A percentile compares a stretch with the other conserved stretches of the same genome.
Evolutionary conservation across 2,329 filamentous ascomycete species (phyloP).

Genomic region (Colletotrichum ledebouriae): DNA sequence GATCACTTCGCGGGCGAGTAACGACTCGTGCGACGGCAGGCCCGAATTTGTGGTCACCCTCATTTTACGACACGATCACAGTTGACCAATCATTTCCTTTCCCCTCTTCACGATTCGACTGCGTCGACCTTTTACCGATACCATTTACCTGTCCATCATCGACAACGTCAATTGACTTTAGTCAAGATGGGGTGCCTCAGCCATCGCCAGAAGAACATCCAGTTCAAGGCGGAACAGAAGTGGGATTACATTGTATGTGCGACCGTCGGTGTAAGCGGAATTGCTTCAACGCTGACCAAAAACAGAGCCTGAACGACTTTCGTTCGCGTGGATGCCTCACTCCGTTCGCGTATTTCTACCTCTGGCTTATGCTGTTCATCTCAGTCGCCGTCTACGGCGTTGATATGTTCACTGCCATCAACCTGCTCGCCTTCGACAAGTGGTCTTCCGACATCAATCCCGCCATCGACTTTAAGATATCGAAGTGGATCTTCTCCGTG

Average conservation of each 20-base stretch:
- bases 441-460: conserved; percentile 90
- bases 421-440: conserved; percentile 87
- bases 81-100: conserved; percentile 2
- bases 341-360: conserved; percentile 84
- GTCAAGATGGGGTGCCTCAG: conserved; percentile 75
- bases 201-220: conserved; percentile 70
- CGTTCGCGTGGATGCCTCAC: conserved; percentile 83
- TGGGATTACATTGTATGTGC: conserved; percentile 90
- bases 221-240: conserved; percentile 85
- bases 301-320: conserved; percentile 77
- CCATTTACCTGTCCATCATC: conserved; percentile 12
- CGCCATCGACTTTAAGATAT: conserved; percentile 79
- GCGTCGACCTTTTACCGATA: conserved; percentile 36
- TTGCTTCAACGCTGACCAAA: background rate
- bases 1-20: conserved; percentile 64
- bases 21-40: conserved; percentile 60
- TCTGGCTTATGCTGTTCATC: conserved; percentile 83
- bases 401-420: conserved; percentile 94
- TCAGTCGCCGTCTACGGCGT: conserved; percentile 89
- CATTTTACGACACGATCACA: conserved; percentile 20
- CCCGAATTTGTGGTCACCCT: conserved; percentile 46
- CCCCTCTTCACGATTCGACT: conserved; percentile 22
- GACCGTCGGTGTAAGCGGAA: background rate
- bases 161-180: background rate
- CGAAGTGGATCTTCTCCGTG: conserved; percentile 94